Percentiles rank a stretch among this genome's conserved stretches.
Conservation (phyloP, 176 grass and related monocot species). For the Aegilops tauschii region DNA sequence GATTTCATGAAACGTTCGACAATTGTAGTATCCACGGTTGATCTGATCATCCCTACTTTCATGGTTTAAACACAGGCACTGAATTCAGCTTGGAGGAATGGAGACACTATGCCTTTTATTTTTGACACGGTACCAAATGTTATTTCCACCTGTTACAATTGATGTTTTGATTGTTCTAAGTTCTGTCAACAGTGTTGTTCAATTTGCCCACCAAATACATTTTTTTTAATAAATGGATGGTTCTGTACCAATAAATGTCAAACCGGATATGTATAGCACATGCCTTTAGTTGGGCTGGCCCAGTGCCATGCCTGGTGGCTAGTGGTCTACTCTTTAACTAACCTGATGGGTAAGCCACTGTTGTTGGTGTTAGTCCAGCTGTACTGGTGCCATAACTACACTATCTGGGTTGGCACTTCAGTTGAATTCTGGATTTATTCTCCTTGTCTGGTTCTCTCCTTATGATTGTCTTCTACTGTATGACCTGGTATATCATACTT, state of each 20-base stretch:
- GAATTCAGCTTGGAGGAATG: conserved; percentile 72
- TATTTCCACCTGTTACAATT: conserved; percentile 13
- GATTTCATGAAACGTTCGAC: background rate
- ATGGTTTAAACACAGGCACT: conserved; percentile 59
- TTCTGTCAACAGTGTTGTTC: background rate
- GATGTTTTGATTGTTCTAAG: background rate
- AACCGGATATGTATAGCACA: background rate
- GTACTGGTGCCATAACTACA: background rate
- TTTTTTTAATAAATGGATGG: background rate
- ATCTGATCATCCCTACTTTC: background rate
- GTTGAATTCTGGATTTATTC: background rate
- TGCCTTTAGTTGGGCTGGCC: background rate
- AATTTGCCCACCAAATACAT: background rate
- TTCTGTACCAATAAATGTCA: background rate
- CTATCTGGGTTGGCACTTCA: background rate
- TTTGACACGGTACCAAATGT: conserved; percentile 81
- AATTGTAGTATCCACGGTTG: background rate
- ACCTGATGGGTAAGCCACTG: background rate
- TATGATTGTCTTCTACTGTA: background rate
- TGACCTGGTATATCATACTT: conserved; percentile 5
- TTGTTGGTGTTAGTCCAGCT: background rate
- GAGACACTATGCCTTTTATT: conserved; percentile 88
- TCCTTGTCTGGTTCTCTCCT: background rate
- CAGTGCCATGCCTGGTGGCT: conserved; percentile 6
- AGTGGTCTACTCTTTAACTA: background rate